Evolutionary conservation across 2,329 filamentous ascomycete genomes (phyloP).

Genomic region (Hypoxylon sp.): DNA sequence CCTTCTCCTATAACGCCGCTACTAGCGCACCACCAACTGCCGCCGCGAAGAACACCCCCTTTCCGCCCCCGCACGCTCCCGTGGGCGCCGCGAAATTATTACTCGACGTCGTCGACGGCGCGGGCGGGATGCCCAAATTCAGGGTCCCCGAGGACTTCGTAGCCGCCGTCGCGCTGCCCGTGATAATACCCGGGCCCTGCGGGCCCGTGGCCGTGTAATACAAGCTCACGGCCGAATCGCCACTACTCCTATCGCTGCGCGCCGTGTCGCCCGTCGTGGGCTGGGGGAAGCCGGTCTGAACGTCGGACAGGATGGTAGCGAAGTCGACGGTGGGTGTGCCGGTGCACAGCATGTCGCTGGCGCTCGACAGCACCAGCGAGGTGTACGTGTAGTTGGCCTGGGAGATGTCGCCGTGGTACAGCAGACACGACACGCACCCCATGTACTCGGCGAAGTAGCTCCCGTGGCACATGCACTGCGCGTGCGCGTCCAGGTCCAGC

Average conservation of each 20-base stretch:
- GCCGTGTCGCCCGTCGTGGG: conserved; percentile 55
- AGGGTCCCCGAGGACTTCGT: conserved; percentile 41
- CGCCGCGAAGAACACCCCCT: conserved; percentile 17
- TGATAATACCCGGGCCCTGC: conserved; percentile 61
- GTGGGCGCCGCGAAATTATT: conserved; percentile 22
- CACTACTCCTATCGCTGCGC: conserved; percentile 54
- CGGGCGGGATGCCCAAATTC: not conserved
- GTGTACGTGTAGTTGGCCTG: conserved; percentile 56
- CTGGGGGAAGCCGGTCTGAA: conserved; percentile 47
- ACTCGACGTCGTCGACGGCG: conserved; percentile 21
- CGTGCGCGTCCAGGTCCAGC: conserved; percentile 51
- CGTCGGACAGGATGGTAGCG: conserved; percentile 54
- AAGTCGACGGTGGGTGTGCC: conserved; percentile 58
- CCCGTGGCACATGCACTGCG: conserved; percentile 61
- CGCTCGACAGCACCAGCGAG: conserved; percentile 55
- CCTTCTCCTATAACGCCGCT: conserved; percentile 12
- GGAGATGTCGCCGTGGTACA: conserved; percentile 59
- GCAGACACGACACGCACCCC: conserved; percentile 60
- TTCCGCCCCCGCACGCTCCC: conserved; percentile 13
- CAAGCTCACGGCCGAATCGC: conserved; percentile 59
- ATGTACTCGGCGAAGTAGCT: conserved; percentile 62
- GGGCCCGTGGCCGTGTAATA: conserved; percentile 60
- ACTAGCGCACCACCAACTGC: conserved; percentile 30
- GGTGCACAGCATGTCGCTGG: conserved; percentile 57
- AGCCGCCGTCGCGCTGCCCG: conserved; percentile 58